phyloP scores from a whole-genome alignment of 1,284 basidiomycete species.

The Apiotrichum montevideense region DNA sequence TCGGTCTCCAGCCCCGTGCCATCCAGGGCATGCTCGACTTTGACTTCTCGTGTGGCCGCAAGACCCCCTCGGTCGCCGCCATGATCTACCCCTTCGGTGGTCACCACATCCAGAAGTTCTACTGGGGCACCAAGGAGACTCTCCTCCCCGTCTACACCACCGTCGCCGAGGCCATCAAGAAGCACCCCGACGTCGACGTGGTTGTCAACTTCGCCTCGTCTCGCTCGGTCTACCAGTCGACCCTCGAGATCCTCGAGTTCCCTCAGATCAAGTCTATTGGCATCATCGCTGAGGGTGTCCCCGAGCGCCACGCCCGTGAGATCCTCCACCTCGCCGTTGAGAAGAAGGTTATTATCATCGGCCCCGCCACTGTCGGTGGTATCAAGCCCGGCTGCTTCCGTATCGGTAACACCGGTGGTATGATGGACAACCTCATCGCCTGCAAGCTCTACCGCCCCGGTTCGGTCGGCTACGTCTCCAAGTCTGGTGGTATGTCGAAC shows the following conservation, averaged over 20 bases:
- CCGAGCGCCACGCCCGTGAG: slow-evolving; percentile 93
- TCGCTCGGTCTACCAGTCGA: slow-evolving; percentile 89
- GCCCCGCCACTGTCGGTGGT: slow-evolving; percentile 96
- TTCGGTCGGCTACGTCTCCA: slow-evolving; percentile 97
- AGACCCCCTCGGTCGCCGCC: slow-evolving; percentile 89
- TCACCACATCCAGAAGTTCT: slow-evolving; percentile 99
- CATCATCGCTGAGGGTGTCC: slow-evolving; percentile 97
- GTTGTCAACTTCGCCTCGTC: slow-evolving; percentile 98
- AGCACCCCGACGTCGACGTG: slow-evolving; percentile 95
- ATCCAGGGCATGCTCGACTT: slow-evolving; percentile 99
- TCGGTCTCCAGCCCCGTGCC: slow-evolving; percentile 96
- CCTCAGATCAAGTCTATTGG: slow-evolving; percentile 77
- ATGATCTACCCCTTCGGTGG: slow-evolving; percentile 99
- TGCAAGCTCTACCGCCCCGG: slow-evolving; percentile 98
- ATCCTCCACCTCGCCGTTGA: slow-evolving; percentile 82
- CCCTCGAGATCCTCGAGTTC: slow-evolving; percentile 77
- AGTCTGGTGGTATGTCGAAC: slow-evolving; percentile 99
- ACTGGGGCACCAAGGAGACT: slow-evolving; percentile 99
- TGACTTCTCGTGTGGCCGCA: slow-evolving; percentile 93
- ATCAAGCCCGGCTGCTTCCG: slow-evolving; percentile 99
- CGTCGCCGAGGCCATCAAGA: slow-evolving; percentile 83
- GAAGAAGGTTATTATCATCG: slow-evolving; percentile 90
- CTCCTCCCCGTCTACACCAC: slow-evolving; percentile 95
- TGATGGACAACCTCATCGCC: slow-evolving; percentile 99
- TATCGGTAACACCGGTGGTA: slow-evolving; percentile 98